phyloP scores from a whole-genome alignment of 805 yeast species.

The Barnettozyma populi region DNA sequence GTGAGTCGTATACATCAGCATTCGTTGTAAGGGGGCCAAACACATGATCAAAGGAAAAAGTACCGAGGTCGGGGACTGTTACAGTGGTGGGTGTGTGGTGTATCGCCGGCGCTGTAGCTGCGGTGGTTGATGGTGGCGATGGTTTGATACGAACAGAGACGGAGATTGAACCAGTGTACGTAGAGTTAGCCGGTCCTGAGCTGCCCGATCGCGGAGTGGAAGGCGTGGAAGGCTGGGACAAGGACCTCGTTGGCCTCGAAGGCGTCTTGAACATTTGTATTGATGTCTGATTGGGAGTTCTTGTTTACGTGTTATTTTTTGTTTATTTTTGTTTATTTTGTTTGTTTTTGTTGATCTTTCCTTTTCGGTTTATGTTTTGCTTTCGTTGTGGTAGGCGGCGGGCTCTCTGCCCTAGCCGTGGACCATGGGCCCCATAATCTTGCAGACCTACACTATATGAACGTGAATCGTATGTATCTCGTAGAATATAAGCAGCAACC shows the following conservation, averaged over 20 bases:
- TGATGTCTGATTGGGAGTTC: not conserved
- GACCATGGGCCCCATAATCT: no score
- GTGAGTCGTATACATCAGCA: slow-evolving; percentile 50
- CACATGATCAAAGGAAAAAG: slow-evolving; percentile 74
- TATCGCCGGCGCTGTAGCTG: slow-evolving; percentile 33
- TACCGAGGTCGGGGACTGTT: slow-evolving; percentile 44
- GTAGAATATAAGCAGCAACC: not conserved
- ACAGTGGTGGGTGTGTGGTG: slow-evolving; percentile 29
- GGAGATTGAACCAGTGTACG: slow-evolving; percentile 51
- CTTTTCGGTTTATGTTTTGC: not conserved
- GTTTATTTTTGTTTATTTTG: not conserved
- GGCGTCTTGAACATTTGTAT: slow-evolving; percentile 5
- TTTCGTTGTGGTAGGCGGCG: no score
- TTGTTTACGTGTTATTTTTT: not conserved
- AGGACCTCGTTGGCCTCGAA: not conserved
- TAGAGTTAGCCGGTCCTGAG: not conserved
- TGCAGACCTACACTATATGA: not conserved
- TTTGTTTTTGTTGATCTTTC: not conserved
- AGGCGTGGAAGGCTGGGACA: slow-evolving; percentile 4
- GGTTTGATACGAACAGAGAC: slow-evolving; percentile 82
- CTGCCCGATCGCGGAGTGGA: not conserved
- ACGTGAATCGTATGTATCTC: not conserved
- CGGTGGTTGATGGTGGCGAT: slow-evolving; percentile 25
- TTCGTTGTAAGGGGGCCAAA: slow-evolving; percentile 55
- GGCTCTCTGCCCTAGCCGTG: no score